Conservation (phyloP, 176 grass and related monocot genomes). For the Panicum miliaceum region DNA sequence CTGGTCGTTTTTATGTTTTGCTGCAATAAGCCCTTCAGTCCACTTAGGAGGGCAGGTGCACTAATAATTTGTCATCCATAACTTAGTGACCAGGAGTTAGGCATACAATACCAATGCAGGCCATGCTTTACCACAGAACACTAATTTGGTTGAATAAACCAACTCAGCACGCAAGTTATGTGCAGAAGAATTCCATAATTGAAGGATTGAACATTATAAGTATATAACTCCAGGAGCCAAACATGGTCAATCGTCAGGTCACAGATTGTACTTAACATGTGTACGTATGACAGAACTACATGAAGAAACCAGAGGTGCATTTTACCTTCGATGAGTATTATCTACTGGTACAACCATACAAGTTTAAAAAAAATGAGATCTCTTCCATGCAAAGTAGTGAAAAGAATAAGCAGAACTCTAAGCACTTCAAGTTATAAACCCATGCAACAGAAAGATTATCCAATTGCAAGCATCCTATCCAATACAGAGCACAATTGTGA, state of each 20-base stretch:
- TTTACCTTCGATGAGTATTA: slow-evolving; percentile 20
- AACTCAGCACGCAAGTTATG: neutral
- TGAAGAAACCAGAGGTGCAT: neutral
- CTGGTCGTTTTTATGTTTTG: neutral
- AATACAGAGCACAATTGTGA: slow-evolving; percentile 63
- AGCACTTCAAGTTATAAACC: neutral
- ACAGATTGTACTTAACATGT: slow-evolving; percentile 2
- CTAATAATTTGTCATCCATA: neutral
- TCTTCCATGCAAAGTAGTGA: neutral
- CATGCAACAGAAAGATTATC: slow-evolving; percentile 35
- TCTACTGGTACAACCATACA: slow-evolving; percentile 32
- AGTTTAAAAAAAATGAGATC: neutral
- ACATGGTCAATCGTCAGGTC: neutral
- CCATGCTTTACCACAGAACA: slow-evolving; percentile 1
- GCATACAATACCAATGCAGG: neutral
- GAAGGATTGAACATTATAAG: slow-evolving; percentile 11
- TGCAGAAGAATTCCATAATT: neutral
- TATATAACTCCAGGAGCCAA: neutral
- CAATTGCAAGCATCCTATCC: slow-evolving; percentile 74
- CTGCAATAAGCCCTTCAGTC: neutral
- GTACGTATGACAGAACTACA: slow-evolving; percentile 14
- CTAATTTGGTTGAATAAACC: slow-evolving; percentile 9
- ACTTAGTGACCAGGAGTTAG: slow-evolving; percentile 19
- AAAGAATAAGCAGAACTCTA: slow-evolving; percentile 5
- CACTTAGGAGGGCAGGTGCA: neutral